Conservation (phyloP, 2,329 filamentous ascomycete genomes). For the Pseudopyricularia javanii region DNA sequence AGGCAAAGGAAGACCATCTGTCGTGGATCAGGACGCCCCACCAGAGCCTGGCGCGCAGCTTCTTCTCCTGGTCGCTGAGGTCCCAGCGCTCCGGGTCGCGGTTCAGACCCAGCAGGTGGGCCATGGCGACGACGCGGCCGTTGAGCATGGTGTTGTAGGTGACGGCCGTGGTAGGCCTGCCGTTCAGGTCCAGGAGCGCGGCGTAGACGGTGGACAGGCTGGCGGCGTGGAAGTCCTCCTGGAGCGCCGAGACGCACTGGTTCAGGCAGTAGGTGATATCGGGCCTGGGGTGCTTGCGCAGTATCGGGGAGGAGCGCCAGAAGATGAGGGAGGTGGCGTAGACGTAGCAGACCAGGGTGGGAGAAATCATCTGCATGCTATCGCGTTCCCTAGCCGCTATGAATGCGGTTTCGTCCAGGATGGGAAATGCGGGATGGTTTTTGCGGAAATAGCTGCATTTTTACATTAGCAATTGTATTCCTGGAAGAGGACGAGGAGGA, state of each 20-base stretch:
- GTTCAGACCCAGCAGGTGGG: slow-evolving; percentile 41
- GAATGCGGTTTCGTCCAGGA: slow-evolving; percentile 44
- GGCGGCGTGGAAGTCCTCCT: slow-evolving; percentile 46
- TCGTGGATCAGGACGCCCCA: slow-evolving; percentile 43
- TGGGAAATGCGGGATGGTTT: slow-evolving; percentile 47
- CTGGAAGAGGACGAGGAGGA: not conserved
- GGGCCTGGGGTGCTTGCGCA: slow-evolving; percentile 33
- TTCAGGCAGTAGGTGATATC: slow-evolving; percentile 52
- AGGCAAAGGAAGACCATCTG: slow-evolving; percentile 39
- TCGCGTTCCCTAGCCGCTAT: slow-evolving; percentile 28
- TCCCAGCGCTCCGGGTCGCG: slow-evolving; percentile 38
- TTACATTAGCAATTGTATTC: slow-evolving; percentile 26
- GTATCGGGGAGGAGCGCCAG: slow-evolving; percentile 39
- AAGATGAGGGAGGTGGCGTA: slow-evolving; percentile 46
- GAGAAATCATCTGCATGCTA: slow-evolving; percentile 32
- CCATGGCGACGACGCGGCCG: slow-evolving; percentile 37
- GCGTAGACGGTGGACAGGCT: slow-evolving; percentile 46
- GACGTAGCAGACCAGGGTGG: slow-evolving; percentile 41
- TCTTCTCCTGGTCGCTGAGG: slow-evolving; percentile 36
- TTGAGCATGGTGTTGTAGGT: slow-evolving; percentile 41
- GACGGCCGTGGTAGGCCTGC: slow-evolving; percentile 46
- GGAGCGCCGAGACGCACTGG: slow-evolving; percentile 44
- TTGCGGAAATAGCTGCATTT: slow-evolving; percentile 33
- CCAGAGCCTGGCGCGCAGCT: slow-evolving; percentile 40
- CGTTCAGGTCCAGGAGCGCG: slow-evolving; percentile 45